Percentiles rank a stretch among this genome's conserved stretches.
These are phyloP conservation scores for Lenzites betulinus DNA, from an alignment of 768 basidiomycete species.

Conservation along the genomic window DNA sequence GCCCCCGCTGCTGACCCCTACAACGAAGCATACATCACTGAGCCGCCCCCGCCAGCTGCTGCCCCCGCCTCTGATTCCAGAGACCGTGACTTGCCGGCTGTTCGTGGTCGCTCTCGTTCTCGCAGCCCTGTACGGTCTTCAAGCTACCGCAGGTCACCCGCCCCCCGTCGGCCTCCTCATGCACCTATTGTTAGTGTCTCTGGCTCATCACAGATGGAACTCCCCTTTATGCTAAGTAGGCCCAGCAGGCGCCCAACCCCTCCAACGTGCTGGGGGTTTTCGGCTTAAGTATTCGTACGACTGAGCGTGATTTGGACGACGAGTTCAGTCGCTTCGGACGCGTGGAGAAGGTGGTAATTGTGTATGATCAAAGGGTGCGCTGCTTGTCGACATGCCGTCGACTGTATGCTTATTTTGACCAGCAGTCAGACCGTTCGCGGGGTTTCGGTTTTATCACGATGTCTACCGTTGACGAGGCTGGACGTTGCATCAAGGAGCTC, in stretches of 20 bases:
- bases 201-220: conserved; percentile 12
- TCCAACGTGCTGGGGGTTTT: conserved; percentile 95
- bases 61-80: conserved; percentile 41
- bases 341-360: conserved; percentile 94
- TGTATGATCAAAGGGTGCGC: conserved; percentile 93
- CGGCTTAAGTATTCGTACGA: conserved; percentile 93
- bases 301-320: conserved; percentile 91
- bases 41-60: conserved; percentile 48
- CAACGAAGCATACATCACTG: conserved; percentile 77
- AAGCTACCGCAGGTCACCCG: conserved; percentile 49
- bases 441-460: conserved; percentile 99
- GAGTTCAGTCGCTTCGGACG: conserved; percentile 88
- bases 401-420: conserved; percentile 7
- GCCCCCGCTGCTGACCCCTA: conserved; percentile 70
- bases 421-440: conserved; percentile 89
- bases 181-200: conserved; percentile 68
- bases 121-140: conserved; percentile 58
- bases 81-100: conserved; percentile 55
- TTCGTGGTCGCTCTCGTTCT: conserved; percentile 75
- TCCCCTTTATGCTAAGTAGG: conserved; percentile 36
- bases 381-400: conserved; percentile 17
- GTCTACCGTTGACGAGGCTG: conserved; percentile 85
- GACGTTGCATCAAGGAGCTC: conserved; percentile 83
- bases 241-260: conserved; percentile 80
- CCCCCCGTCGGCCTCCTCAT: conserved; percentile 65